Evolutionary conservation across 805 yeast genomes (phyloP).

Genomic region (Sugiyamaella chiloensis): DNA sequence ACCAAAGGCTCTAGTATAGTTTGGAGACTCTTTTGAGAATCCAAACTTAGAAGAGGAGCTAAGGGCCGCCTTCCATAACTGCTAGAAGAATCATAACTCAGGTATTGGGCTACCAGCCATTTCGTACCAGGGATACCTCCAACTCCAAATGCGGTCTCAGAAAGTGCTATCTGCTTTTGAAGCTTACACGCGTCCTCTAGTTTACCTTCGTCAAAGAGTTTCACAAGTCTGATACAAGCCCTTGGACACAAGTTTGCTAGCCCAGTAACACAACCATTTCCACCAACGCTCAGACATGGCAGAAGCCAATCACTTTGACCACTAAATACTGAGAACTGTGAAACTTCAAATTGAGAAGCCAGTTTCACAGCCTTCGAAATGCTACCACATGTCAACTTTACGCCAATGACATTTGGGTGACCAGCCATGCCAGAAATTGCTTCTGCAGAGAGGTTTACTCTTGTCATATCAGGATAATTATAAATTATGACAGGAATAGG

Average conservation of each 20-base stretch:
- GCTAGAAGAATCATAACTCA: neutral
- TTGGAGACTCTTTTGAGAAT: too few relatives aligned
- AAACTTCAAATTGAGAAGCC: neutral
- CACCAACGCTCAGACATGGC: neutral
- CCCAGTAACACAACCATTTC: constrained; percentile 1
- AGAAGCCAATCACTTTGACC: constrained; percentile 1
- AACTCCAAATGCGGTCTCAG: neutral
- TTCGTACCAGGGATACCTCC: neutral
- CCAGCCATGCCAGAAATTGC: constrained; percentile 23
- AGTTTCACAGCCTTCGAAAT: constrained; percentile 6
- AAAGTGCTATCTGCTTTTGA: neutral
- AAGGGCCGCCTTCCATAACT: neutral
- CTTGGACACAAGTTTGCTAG: neutral
- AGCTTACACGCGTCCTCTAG: neutral
- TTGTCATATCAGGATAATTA: neutral
- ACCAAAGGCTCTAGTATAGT: too few relatives aligned
- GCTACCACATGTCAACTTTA: constrained; percentile 22
- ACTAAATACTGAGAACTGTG: neutral
- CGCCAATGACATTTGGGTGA: constrained; percentile 40
- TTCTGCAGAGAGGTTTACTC: neutral
- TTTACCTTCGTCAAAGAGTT: neutral
- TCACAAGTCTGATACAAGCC: neutral
- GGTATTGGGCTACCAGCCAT: neutral
- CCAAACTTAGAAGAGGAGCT: too few relatives aligned
- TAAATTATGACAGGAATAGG: neutral